These are phyloP conservation scores for Colletotrichum sansevieriae DNA, from an alignment of 2,329 filamentous ascomycete genomes.

Conservation along the genomic window DNA sequence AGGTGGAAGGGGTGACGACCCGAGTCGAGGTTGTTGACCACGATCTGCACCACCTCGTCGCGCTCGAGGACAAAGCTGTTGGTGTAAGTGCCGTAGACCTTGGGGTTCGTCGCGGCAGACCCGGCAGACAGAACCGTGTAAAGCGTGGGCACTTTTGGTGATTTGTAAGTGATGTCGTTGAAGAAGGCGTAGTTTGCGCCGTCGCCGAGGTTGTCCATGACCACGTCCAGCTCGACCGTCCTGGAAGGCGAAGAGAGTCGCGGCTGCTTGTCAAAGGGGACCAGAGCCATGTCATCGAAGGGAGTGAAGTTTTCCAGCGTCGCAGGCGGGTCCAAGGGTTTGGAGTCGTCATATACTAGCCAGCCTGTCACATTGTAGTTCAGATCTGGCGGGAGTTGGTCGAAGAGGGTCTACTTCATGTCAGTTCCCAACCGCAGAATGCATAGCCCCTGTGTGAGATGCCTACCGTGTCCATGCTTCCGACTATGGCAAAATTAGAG, in stretches of 20 bases:
- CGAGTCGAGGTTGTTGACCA: conserved; percentile 82
- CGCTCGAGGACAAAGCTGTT: conserved; percentile 77
- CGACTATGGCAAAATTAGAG: conserved; percentile 76
- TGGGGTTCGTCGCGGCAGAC: conserved; percentile 68
- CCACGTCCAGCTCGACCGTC: conserved; percentile 72
- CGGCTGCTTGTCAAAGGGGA: conserved; percentile 75
- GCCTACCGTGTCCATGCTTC: conserved; percentile 76
- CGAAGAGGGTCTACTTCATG: conserved; percentile 69
- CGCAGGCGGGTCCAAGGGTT: conserved; percentile 63
- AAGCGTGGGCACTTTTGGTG: conserved; percentile 82
- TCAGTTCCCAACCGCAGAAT: conserved; percentile 44
- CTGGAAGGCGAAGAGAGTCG: conserved; percentile 73
- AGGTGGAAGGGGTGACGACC: conserved; percentile 83
- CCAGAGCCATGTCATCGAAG: conserved; percentile 80
- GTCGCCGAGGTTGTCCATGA: conserved; percentile 71
- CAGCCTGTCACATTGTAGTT: conserved; percentile 78
- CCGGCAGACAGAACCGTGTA: conserved; percentile 80
- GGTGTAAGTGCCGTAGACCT: conserved; percentile 75
- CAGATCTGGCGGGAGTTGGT: conserved; percentile 73
- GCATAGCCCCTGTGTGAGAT: conserved; percentile 10
- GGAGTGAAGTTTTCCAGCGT: conserved; percentile 72
- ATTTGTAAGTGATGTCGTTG: conserved; percentile 82
- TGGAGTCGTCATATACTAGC: conserved; percentile 67
- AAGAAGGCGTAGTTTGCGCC: conserved; percentile 75
- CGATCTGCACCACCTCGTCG: conserved; percentile 77